phyloP scores from a whole-genome alignment of 1,284 basidiomycete genomes.

The Calocybe gambosa region DNA sequence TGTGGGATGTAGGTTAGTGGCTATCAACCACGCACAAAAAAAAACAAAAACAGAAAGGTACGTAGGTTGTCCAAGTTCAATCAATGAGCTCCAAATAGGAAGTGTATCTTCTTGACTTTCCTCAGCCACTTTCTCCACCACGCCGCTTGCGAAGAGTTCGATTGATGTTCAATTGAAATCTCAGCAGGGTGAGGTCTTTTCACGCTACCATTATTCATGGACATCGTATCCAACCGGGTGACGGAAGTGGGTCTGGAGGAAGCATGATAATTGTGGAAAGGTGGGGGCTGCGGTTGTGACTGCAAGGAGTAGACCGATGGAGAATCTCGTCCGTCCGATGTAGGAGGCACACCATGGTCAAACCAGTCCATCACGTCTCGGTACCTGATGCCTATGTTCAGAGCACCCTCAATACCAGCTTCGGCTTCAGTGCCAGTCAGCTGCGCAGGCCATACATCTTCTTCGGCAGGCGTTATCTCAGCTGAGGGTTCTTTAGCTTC shows the following conservation, averaged over 20 bases:
- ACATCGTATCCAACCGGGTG: slow-evolving; percentile 22
- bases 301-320: slow-evolving; percentile 30
- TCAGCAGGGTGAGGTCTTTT: slow-evolving; percentile 18
- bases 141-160: slow-evolving; percentile 9
- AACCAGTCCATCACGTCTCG: slow-evolving; percentile 29
- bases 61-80: background rate
- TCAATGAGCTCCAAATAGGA: slow-evolving; percentile 10
- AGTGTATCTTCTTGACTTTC: slow-evolving; percentile 24
- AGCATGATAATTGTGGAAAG: slow-evolving; percentile 22
- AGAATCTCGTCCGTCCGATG: slow-evolving; percentile 21
- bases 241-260: slow-evolving; percentile 25
- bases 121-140: slow-evolving; percentile 31
- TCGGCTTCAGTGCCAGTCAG: slow-evolving; percentile 26
- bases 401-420: slow-evolving; percentile 27
- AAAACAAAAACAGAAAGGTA: background rate
- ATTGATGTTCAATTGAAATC: slow-evolving; percentile 7
- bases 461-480: slow-evolving; percentile 23
- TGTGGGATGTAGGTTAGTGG: no score
- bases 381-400: slow-evolving; percentile 32
- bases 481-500: slow-evolving; percentile 7
- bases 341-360: slow-evolving; percentile 27
- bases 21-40: background rate
- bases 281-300: background rate
- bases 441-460: slow-evolving; percentile 28
- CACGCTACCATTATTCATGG: slow-evolving; percentile 23